phyloP scores from a whole-genome alignment of 805 yeast species.

The Nakazawaea pomicola region DNA sequence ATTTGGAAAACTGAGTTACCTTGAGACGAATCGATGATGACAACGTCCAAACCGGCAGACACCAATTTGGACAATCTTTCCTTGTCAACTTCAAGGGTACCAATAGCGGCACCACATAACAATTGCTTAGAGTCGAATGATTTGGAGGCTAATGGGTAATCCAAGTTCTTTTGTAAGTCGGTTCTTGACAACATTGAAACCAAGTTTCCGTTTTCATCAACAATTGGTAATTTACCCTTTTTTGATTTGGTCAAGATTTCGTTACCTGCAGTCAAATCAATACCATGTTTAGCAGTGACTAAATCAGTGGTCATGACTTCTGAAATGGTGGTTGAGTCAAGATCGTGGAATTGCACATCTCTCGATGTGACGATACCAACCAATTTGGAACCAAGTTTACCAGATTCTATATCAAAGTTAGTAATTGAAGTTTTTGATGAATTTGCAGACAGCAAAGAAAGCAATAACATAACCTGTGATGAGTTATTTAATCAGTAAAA shows the following conservation, averaged over 20 bases:
- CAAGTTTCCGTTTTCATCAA: conserved; percentile 70
- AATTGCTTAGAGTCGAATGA: conserved; percentile 90
- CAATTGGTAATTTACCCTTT: conserved; percentile 96
- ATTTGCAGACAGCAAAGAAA: conserved; percentile 5
- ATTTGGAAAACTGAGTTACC: conserved; percentile 96
- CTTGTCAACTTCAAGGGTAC: conserved; percentile 87
- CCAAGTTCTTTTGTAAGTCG: conserved; percentile 93
- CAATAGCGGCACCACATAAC: conserved; percentile 97
- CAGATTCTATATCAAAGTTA: conserved; percentile 55
- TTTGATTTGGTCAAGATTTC: conserved; percentile 85
- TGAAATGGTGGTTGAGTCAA: conserved; percentile 53
- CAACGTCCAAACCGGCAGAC: conserved; percentile 96
- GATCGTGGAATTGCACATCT: conserved; percentile 92
- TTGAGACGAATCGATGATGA: conserved; percentile 92
- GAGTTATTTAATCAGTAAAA: conserved; percentile 32
- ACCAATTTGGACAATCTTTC: conserved; percentile 80
- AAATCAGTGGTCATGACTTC: conserved; percentile 89
- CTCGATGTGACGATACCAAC: conserved; percentile 96
- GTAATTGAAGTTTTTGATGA: conserved; percentile 17
- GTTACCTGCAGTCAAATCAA: conserved; percentile 82
- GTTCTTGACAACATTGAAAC: conserved; percentile 91
- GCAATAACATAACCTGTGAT: background rate
- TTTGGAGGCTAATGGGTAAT: conserved; percentile 92
- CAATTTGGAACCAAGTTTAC: conserved; percentile 82
- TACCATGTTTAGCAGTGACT: conserved; percentile 78